phyloP scores from a whole-genome alignment of 176 grass and related monocot genomes.

The Oryza punctata region DNA sequence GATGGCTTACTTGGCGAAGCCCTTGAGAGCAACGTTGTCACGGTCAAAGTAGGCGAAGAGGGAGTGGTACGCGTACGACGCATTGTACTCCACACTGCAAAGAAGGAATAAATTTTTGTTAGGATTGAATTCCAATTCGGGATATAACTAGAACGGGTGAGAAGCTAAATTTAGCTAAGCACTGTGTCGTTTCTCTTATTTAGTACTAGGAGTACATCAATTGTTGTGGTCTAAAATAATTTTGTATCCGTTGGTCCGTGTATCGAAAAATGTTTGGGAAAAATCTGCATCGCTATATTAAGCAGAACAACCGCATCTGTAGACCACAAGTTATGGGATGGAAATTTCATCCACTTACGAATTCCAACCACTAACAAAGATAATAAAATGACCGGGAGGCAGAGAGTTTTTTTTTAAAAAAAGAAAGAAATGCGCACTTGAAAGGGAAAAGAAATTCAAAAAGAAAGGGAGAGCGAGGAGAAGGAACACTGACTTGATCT shows the following conservation, averaged over 20 bases:
- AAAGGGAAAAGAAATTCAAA: neutral
- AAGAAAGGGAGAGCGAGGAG: neutral
- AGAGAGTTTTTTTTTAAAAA: neutral
- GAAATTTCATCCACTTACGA: neutral
- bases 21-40: slow-evolving; percentile 85
- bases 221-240: neutral
- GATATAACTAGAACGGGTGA: neutral
- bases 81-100: slow-evolving; percentile 88
- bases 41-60: slow-evolving; percentile 94
- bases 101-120: neutral
- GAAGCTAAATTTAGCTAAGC: neutral
- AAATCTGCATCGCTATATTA: neutral
- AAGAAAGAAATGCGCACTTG: neutral
- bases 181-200: neutral
- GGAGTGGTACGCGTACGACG: slow-evolving; percentile 88
- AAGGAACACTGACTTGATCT: slow-evolving; percentile 66
- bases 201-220: no score
- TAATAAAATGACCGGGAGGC: neutral
- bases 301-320: neutral
- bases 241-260: neutral
- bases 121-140: neutral
- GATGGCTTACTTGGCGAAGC: slow-evolving; percentile 71
- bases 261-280: neutral
- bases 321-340: neutral
- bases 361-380: neutral